phyloP scores from a whole-genome alignment of 345 rosid genomes.

The Heritiera fomes region DNA sequence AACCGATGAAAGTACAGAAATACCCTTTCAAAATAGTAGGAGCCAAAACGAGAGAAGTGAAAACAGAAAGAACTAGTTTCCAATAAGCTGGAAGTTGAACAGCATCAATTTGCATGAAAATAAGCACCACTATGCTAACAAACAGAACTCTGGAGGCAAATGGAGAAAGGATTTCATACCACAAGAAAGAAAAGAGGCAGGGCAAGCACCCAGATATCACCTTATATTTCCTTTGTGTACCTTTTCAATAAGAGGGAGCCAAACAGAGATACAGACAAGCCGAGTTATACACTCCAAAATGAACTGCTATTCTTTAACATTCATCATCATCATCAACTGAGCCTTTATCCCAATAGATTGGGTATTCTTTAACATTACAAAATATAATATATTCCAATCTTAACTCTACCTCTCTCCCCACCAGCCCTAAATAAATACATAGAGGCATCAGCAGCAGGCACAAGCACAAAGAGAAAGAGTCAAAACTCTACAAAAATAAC shows the following conservation, averaged over 20 bases:
- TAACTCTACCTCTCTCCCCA: slow-evolving; percentile 7
- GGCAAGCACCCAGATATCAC: background rate
- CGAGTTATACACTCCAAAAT: background rate
- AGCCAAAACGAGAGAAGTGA: background rate
- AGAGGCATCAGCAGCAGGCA: background rate
- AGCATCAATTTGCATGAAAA: background rate
- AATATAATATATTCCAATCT: background rate
- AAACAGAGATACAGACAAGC: background rate
- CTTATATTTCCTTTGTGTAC: background rate
- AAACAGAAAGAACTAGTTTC: background rate
- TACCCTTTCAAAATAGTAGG: background rate
- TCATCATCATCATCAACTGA: too few relatives aligned
- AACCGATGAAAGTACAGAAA: background rate
- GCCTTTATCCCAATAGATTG: too few relatives aligned
- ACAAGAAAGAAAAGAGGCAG: background rate
- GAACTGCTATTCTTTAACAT: background rate
- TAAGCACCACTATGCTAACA: background rate
- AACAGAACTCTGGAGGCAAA: background rate
- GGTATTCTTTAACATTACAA: background rate
- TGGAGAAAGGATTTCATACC: background rate
- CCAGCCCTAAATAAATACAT: background rate
- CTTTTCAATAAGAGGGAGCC: background rate
- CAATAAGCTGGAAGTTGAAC: slow-evolving; percentile 2
- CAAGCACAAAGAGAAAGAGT: background rate
- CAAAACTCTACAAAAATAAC: background rate